Percentiles rank a stretch among this genome's conserved stretches.
phyloP scores from a whole-genome alignment of 371 early-diverging fungal species.

The Mucor sp. region DNA sequence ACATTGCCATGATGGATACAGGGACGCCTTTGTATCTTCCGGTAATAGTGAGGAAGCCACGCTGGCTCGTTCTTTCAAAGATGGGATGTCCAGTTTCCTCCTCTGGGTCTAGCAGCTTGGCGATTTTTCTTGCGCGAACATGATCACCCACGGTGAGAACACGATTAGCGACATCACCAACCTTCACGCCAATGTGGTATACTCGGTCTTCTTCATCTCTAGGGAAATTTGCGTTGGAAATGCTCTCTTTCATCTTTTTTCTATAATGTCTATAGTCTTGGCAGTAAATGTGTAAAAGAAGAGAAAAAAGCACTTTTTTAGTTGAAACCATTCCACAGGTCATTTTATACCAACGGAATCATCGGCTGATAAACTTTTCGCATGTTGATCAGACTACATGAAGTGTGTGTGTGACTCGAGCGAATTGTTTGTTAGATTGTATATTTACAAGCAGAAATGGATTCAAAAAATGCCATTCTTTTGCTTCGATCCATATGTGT shows the following conservation, averaged over 20 bases:
- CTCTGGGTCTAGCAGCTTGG: slow-evolving; percentile 61
- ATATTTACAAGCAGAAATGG: background rate
- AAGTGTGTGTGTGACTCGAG: background rate
- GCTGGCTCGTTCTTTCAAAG: slow-evolving; percentile 67
- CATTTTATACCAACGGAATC: background rate
- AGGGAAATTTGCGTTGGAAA: slow-evolving; percentile 85
- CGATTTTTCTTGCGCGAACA: slow-evolving; percentile 73
- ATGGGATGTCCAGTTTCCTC: slow-evolving; percentile 53
- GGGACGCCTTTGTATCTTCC: slow-evolving; percentile 82
- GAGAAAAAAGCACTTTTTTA: slow-evolving; percentile 2
- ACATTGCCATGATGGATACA: slow-evolving; percentile 88
- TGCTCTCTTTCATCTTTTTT: slow-evolving; percentile 45
- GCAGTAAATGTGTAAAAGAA: background rate
- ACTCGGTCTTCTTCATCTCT: slow-evolving; percentile 78
- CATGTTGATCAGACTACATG: background rate
- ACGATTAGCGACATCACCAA: slow-evolving; percentile 88
- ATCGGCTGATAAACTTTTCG: slow-evolving; percentile 1
- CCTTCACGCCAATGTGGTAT: slow-evolving; percentile 84
- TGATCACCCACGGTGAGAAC: slow-evolving; percentile 94
- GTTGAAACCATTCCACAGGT: background rate
- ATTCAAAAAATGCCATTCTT: background rate
- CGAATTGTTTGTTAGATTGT: background rate
- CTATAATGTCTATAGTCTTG: background rate
- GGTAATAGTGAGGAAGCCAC: slow-evolving; percentile 93
- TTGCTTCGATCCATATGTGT: background rate